These are phyloP conservation scores for Yamadazyma blattariae DNA, from an alignment of 1,139 yeast genomes.

Conservation along the genomic window DNA sequence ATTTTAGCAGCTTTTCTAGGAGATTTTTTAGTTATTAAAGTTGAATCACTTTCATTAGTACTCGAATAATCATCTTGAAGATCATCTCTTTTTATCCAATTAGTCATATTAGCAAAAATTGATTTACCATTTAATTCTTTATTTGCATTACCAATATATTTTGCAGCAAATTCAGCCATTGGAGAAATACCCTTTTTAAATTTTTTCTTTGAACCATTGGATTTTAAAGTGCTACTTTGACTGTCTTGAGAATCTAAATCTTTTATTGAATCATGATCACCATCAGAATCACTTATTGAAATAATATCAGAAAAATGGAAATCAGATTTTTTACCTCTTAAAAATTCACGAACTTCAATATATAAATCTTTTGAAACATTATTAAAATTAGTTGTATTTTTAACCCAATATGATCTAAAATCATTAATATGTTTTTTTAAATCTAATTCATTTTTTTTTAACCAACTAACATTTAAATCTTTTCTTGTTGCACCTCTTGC, in stretches of 20 bases:
- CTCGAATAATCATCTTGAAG: slow-evolving; percentile 18
- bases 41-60: slow-evolving; percentile 14
- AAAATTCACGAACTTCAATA: slow-evolving; percentile 75
- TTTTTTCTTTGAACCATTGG: background rate
- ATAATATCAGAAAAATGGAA: slow-evolving; percentile 7
- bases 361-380: slow-evolving; percentile 78
- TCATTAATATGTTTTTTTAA: slow-evolving; percentile 86
- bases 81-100: slow-evolving; percentile 54
- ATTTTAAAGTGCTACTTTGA: background rate
- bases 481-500: slow-evolving; percentile 97
- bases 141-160: slow-evolving; percentile 55
- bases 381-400: slow-evolving; percentile 66
- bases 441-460: slow-evolving; percentile 93
- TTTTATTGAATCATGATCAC: slow-evolving; percentile 18
- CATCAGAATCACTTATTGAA: slow-evolving; percentile 27
- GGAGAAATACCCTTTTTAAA: slow-evolving; percentile 35
- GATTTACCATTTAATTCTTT: slow-evolving; percentile 45
- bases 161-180: slow-evolving; percentile 59
- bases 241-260: background rate
- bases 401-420: slow-evolving; percentile 81
- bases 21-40: slow-evolving; percentile 10
- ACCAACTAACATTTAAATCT: slow-evolving; percentile 94
- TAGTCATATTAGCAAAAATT: slow-evolving; percentile 61
- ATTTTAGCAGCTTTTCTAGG: slow-evolving; percentile 11
- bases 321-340: slow-evolving; percentile 52